Evolutionary conservation across 495 filamentous ascomycete genomes (phyloP).

Genomic region (Astrocystis sublimbata): DNA sequence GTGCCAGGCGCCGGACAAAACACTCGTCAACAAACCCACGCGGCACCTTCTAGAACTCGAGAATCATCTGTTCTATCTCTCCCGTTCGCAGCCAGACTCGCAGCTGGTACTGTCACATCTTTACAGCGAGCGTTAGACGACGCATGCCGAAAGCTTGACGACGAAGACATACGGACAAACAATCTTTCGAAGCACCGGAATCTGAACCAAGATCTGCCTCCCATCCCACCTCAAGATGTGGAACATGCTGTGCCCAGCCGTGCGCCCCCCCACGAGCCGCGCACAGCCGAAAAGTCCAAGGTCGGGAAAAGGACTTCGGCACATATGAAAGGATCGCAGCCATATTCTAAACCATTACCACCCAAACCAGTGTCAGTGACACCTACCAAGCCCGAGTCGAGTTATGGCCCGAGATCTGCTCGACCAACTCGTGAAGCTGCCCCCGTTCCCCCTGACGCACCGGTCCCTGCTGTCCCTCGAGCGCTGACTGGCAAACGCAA

Average conservation of each 20-base stretch:
- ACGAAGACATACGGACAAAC: constrained; percentile 28
- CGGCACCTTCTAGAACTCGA: constrained; percentile 17
- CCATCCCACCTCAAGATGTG: not conserved
- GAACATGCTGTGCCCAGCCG: not conserved
- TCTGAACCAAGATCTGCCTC: constrained; percentile 8
- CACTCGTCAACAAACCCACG: constrained; percentile 7
- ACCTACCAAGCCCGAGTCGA: not conserved
- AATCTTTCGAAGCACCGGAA: constrained; percentile 16
- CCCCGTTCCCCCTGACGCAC: not conserved
- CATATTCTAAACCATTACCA: constrained; percentile 20
- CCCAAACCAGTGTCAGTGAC: not conserved
- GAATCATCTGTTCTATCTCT: constrained; percentile 28
- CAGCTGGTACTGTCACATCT: constrained; percentile 34
- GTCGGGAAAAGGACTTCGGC: constrained; percentile 28
- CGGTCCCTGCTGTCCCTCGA: not conserved
- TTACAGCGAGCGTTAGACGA: constrained; percentile 41
- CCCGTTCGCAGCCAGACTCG: constrained; percentile 36
- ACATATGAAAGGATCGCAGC: constrained; percentile 3
- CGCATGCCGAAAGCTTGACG: constrained; percentile 36
- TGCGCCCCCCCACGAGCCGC: constrained; percentile 17
- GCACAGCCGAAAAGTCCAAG: constrained; percentile 22
- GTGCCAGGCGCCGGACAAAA: not conserved
- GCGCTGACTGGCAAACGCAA: constrained; percentile 14
- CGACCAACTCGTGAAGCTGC: constrained; percentile 14
- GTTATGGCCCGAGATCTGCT: not conserved